Percentiles rank a stretch among this genome's conserved stretches.
Conservation (phyloP, 441 rosid genomes). For the Bruguiera hainesii region DNA sequence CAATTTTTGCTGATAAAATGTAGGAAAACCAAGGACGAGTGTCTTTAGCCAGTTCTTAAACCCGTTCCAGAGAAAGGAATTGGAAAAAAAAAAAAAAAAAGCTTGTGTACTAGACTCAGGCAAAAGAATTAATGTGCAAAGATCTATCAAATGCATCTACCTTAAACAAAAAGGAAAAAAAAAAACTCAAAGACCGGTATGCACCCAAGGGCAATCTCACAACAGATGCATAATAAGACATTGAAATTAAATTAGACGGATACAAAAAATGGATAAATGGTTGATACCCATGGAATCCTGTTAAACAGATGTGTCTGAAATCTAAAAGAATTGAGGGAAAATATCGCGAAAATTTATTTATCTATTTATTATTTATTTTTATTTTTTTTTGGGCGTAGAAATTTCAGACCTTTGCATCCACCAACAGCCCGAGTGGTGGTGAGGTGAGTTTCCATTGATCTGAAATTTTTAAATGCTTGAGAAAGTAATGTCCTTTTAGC, state of each 20-base stretch:
- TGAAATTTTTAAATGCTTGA: slow-evolving; percentile 29
- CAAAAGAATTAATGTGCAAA: neutral
- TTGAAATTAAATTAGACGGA: slow-evolving; percentile 19
- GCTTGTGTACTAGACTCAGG: too few species aligned
- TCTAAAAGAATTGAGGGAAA: neutral
- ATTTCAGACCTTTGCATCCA: slow-evolving; percentile 43
- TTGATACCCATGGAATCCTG: slow-evolving; percentile 6
- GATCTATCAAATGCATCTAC: neutral
- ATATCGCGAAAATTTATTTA: slow-evolving; percentile 18
- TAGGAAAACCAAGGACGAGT: too few species aligned
- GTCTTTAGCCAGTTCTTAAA: too few species aligned
- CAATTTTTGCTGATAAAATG: too few species aligned
- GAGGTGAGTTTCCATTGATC: slow-evolving; percentile 14
- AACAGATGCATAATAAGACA: slow-evolving; percentile 26
- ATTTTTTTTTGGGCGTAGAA: slow-evolving; percentile 31
- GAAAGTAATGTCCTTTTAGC: slow-evolving; percentile 38
- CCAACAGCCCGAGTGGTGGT: slow-evolving; percentile 41
- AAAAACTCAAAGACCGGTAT: too few species aligned
- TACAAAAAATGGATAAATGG: slow-evolving; percentile 10
- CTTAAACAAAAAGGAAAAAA: too few species aligned
- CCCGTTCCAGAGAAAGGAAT: too few species aligned
- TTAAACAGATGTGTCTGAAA: too few species aligned
- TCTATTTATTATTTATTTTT: too few species aligned
- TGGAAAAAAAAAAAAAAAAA: too few species aligned
- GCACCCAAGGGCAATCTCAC: neutral